Base-by-base conservation (phyloP, 108 stramenopile species). In the Fistulifera pelliculosa region DNA sequence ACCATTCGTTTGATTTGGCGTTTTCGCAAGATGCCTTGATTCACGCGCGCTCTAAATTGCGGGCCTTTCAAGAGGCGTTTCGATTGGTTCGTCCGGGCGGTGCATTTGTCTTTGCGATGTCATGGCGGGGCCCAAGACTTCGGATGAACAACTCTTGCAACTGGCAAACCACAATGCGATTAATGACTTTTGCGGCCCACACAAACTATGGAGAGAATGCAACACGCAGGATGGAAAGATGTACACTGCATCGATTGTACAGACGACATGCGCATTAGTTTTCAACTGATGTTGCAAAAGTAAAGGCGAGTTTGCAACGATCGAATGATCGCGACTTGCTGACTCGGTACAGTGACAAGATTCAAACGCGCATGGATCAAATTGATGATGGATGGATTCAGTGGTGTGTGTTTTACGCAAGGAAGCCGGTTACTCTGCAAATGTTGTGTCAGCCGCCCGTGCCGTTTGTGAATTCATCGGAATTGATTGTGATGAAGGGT, bases 11-110 rank as follows among this genome's bases (percentile, higher is more conserved):
- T 54, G 79, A 80, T 53, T 42, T 69, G 27, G 53, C 60, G 38
- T 70, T 80, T 50, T 66, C 68, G 22, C 79, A 80, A 54, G 79
- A 80, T 50, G 79, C 79, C 7, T 76, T 76, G 47, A 70, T 80
- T 42, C 79, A 80, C 51, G 63, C 79, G 13, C 57, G 56, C 12
- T 41, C 31, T 47, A 80, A 80, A 58, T 41, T 49, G 2, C 41
- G 52, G 21, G 60, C 70, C 0, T 80, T 69, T 50, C 23, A 31
- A 18, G 75, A 80, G 52, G 79, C 79, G n/a, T 68, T 64, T 48
- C 73, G 75, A 18, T 57, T 80, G 26, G 73, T 73, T 16, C 73
- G 74, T 39, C 66, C 64, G 15, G 79, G 79, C 17, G 79, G 75
- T 42, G 69, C 61, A 27, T 67, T 80, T n/a, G 54, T 80, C 45